Conservation (phyloP, 352 stramenopile species). For the Phytophthora sojae region DNA sequence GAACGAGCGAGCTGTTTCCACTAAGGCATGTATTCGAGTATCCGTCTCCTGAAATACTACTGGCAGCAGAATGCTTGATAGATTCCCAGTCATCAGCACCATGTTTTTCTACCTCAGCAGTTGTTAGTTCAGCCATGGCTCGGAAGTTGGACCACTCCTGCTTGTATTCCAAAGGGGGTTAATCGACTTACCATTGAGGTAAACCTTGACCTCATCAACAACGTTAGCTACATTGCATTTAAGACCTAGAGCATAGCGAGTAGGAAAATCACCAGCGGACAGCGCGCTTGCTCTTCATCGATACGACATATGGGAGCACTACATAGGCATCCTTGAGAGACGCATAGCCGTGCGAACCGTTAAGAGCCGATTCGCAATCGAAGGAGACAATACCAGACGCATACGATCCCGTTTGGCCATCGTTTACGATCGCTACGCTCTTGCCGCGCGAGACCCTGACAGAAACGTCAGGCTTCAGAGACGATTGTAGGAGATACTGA, state of each 20-base stretch:
- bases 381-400: neutral
- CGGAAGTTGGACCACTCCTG: neutral
- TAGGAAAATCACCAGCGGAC: neutral
- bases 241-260: neutral
- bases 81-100: neutral
- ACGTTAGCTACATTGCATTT: neutral
- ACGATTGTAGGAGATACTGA: neutral
- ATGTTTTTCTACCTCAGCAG: neutral
- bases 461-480: neutral
- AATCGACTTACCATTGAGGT: neutral
- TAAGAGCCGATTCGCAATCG: neutral
- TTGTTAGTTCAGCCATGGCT: neutral
- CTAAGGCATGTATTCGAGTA: neutral
- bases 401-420: neutral
- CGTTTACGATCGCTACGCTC: neutral
- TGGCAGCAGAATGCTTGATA: neutral
- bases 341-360: neutral
- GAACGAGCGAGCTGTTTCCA: constrained; percentile 1
- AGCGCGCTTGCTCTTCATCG: neutral
- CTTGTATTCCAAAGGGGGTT: neutral
- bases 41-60: neutral
- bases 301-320: neutral
- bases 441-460: neutral
- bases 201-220: neutral
- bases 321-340: neutral